Evolutionary conservation across 2,329 filamentous ascomycete genomes (phyloP), one percentile per base, ranked within the genome.

Genomic region (Pestalotiopsis sp.): DNA sequence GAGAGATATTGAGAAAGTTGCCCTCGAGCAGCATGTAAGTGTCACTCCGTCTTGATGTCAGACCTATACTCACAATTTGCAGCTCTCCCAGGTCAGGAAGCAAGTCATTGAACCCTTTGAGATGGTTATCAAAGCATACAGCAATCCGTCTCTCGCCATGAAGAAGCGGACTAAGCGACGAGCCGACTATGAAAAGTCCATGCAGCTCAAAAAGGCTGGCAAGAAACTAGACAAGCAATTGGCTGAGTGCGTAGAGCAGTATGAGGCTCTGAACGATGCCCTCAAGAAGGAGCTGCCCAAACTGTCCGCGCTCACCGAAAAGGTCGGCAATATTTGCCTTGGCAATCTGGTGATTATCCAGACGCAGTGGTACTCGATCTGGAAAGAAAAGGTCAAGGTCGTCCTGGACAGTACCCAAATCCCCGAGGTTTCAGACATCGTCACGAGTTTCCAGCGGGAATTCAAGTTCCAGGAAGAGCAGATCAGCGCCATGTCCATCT

Each of bases 101-200:
- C 90, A 91, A 74, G 93, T 97, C 63, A 93, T 97, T 71, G 91
- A 95, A 73, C 95, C 94, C 1, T 93, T 97, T 79, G 88, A 93
- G 73, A 87, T 88, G 60, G 87, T 95, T 38, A 92, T 96, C 77
- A 91, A 92, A 75, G 86, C 93, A 9, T 95, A 97, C 75, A 91
- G 92, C 66, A 92, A 93, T 45, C 94, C 95, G 1, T 93, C 94
- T 63, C 88, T 94, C 69, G 92, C 96, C 3, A 97, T 98, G 89
- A 93, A 94, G 77, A 97, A 98, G 82, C 92, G 96, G 27, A 92
- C 95, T 74, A 98, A 98, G 83, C 91, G 93, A n/a, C 88, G 97
- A 14, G 83, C 95, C 17, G 94, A 98, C 77, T 98, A 93, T 79
- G 93, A 95, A 72, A 92, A 92, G 73, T 93, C 89, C 73, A 91